phyloP scores from a whole-genome alignment of 2,329 filamentous ascomycete genomes.

The Alternaria arbusti region DNA sequence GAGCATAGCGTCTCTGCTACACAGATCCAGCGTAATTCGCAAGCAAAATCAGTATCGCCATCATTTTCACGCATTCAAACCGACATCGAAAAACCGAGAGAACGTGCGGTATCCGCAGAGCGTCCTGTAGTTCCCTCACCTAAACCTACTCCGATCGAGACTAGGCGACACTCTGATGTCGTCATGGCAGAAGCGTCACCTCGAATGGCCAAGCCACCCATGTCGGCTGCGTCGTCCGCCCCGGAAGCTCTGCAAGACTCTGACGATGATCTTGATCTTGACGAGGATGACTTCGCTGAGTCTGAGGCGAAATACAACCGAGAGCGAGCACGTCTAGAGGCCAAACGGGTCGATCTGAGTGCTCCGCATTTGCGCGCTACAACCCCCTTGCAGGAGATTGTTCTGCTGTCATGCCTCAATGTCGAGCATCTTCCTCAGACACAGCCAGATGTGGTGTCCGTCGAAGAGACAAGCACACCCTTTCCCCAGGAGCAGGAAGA shows the following conservation, averaged over 20 bases:
- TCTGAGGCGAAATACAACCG: constrained; percentile 56
- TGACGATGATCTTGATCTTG: constrained; percentile 56
- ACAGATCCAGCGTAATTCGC: constrained; percentile 28
- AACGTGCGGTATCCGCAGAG: constrained; percentile 31
- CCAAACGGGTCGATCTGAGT: constrained; percentile 53
- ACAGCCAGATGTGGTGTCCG: constrained; percentile 6
- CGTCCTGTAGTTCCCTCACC: constrained; percentile 26
- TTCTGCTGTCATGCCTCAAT: constrained; percentile 49
- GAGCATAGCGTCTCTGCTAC: constrained; percentile 27
- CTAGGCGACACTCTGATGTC: constrained; percentile 42
- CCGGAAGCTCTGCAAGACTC: constrained; percentile 48
- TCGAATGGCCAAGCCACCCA: constrained; percentile 31
- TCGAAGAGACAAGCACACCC: constrained; percentile 26
- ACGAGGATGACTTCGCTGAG: constrained; percentile 54
- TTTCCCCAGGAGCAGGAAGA: constrained; percentile 25
- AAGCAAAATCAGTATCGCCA: constrained; percentile 33
- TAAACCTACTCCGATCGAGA: constrained; percentile 38
- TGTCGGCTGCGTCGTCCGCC: constrained; percentile 40
- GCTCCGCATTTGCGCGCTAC: constrained; percentile 51
- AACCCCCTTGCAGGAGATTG: constrained; percentile 53
- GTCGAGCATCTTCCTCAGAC: constrained; percentile 35
- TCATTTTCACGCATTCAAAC: constrained; percentile 21
- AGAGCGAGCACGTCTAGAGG: constrained; percentile 53
- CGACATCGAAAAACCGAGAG: constrained; percentile 25
- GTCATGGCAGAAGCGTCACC: constrained; percentile 45